Base-by-base conservation (phyloP, 2,329 filamentous ascomycete genomes). In the Neopestalotiopsis sp. region DNA sequence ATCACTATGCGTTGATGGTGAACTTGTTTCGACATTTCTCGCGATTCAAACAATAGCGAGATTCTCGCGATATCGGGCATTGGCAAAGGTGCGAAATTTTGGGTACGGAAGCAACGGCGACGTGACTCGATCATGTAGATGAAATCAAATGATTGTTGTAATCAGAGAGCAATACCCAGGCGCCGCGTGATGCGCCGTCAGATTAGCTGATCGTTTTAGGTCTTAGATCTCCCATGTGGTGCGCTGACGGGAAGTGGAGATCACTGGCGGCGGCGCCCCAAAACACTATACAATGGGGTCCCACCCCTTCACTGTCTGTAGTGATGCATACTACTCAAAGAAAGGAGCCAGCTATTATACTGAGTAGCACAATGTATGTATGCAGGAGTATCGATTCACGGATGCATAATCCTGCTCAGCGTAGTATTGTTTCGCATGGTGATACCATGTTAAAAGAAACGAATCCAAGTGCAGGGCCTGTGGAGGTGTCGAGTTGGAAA, bases 281-380 rank as follows among this genome's bases (percentile, higher is more conserved):
- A 52, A 52, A 52, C 45, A 52, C 45, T 52, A 52, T 52, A 52
- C 45, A 7, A 52, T 52, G 45, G 45, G n/a, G 45, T 52, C 45
- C n/a, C 17, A 24, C 45, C 45, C n/a, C 6, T 20, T 20, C n/a
- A 24, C 45, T n/a, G 14, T 49, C 34, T 7, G 6, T 38, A 38
- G 34, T 38, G 24, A 28, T 28, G 24, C 24, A 28, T 28, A 38
- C 10, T 38, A 38, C 5, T 38, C 34, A 38, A 10, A n/a, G 17
- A 52, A n/a, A 17, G 17, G n/a, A 17, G n/a, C 1, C 45, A 52
- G n/a, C 17, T 28, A 28, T 28, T 28, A 28, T 28, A 28, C 24
- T 3, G 24, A 28, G 24, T 28, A 28, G 3, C 24, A 28, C 24
- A 28, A 28, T 28, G 24, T 28, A 28, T 28, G 24, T 28, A 28